Percentiles rank a stretch among this genome's conserved stretches.
phyloP scores from a whole-genome alignment of 306 rosid genomes.

The Prunus mira region DNA sequence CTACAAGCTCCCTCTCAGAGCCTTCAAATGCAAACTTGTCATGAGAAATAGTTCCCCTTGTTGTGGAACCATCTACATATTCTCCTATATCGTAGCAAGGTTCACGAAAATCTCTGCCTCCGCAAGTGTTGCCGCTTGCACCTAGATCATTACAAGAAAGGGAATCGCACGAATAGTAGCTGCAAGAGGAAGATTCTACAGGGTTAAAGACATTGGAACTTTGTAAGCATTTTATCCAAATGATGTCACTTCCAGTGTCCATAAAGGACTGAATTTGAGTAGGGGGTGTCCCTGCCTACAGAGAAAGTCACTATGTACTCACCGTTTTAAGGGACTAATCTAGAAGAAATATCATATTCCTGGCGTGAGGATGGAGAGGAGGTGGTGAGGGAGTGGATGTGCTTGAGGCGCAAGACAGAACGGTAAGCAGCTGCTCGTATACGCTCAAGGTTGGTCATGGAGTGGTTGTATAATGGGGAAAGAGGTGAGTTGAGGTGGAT shows the following conservation, averaged over 20 bases:
- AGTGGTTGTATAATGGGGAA: slow-evolving; percentile 21
- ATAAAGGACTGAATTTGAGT: slow-evolving; percentile 10
- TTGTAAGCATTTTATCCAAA: slow-evolving; percentile 18
- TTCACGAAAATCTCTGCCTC: background rate
- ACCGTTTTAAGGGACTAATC: background rate
- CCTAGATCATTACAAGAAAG: slow-evolving; percentile 12
- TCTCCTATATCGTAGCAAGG: slow-evolving; percentile 5
- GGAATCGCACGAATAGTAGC: slow-evolving; percentile 13
- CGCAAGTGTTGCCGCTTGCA: background rate
- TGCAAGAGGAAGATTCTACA: slow-evolving; percentile 10
- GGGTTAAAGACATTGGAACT: background rate
- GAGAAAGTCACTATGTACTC: slow-evolving; percentile 17
- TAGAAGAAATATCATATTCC: background rate
- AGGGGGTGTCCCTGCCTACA: slow-evolving; percentile 16
- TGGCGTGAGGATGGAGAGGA: background rate
- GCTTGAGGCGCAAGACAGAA: background rate
- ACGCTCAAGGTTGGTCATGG: slow-evolving; percentile 12
- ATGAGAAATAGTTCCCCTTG: slow-evolving; percentile 17
- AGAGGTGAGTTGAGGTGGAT: slow-evolving; percentile 26
- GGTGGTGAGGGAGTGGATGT: slow-evolving; percentile 7
- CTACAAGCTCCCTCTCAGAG: background rate
- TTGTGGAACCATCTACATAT: slow-evolving; percentile 5
- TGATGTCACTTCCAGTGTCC: slow-evolving; percentile 14
- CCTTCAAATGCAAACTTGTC: slow-evolving; percentile 21
- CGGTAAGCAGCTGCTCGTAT: slow-evolving; percentile 5